Percentiles rank a stretch among this genome's conserved stretches.
These are phyloP conservation scores for Polymyxa betae DNA, from an alignment of 208 protist species.

Conservation along the genomic window DNA sequence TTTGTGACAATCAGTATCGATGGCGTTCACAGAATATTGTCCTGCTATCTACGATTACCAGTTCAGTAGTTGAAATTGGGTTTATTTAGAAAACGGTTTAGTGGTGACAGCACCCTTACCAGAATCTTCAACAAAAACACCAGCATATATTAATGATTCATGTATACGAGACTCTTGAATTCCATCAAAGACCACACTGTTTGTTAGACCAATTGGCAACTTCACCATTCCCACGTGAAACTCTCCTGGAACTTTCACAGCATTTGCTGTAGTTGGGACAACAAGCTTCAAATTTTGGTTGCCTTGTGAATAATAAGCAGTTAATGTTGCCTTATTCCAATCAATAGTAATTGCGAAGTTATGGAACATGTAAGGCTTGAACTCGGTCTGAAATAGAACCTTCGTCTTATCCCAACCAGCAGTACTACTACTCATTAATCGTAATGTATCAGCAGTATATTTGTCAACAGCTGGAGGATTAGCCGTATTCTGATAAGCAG, in stretches of 20 bases:
- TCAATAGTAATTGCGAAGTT: neutral
- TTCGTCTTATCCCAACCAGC: neutral
- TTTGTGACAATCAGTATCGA: no score
- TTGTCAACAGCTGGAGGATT: neutral
- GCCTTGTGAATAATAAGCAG: neutral
- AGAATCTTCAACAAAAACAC: slow-evolving; percentile 4
- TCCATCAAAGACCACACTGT: neutral
- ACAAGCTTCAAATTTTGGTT: neutral
- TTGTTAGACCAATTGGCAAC: neutral
- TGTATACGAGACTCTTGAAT: neutral
- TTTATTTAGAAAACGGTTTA: neutral
- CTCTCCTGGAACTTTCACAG: neutral
- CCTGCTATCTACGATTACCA: no score
- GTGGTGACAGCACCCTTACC: neutral
- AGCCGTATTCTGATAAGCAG: neutral
- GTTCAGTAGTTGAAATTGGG: no score
- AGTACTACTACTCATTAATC: neutral
- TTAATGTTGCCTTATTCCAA: neutral
- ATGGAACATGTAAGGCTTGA: neutral
- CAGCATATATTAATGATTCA: neutral
- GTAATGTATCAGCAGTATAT: neutral
- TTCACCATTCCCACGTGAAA: slow-evolving; percentile 11
- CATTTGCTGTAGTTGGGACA: neutral
- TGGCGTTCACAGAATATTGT: no score
- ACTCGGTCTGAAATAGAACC: neutral